phyloP scores from a whole-genome alignment of 2,329 filamentous ascomycete genomes.

The Penicillium sp. region DNA sequence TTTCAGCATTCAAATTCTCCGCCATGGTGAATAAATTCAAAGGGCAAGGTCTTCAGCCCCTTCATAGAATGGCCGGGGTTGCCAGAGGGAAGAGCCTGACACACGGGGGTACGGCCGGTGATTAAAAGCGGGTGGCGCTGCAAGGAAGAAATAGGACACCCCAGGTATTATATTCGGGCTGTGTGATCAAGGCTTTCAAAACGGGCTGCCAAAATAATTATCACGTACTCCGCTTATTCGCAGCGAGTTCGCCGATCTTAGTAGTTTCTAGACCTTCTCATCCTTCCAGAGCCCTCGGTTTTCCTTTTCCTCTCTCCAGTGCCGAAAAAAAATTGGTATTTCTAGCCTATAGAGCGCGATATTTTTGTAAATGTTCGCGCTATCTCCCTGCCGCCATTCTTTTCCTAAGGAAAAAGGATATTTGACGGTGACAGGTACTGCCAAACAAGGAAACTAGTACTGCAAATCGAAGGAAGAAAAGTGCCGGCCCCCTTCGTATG shows the following conservation, averaged over 20 bases:
- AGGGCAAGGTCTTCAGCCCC: not conserved
- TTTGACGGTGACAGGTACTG: not conserved
- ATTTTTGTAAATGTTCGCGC: too few relatives aligned
- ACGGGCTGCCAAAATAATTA: too few relatives aligned
- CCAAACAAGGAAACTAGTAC: not conserved
- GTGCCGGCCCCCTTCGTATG: not conserved
- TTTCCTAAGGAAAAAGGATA: too few relatives aligned
- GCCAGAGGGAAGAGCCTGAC: not conserved
- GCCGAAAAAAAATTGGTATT: too few relatives aligned
- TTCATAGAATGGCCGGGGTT: not conserved
- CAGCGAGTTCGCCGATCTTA: too few relatives aligned
- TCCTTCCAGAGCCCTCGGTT: too few relatives aligned
- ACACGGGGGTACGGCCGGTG: not conserved
- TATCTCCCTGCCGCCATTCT: too few relatives aligned
- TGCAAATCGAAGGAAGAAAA: not conserved
- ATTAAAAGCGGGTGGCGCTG: not conserved
- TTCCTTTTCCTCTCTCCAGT: too few relatives aligned
- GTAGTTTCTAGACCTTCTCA: too few relatives aligned
- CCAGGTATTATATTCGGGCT: not conserved
- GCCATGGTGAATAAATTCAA: conserved; percentile 6
- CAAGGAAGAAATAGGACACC: not conserved
- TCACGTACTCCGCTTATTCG: too few relatives aligned
- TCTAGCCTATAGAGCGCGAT: too few relatives aligned
- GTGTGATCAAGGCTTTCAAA: not conserved
- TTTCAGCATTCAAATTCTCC: conserved; percentile 15